Conservation (phyloP, 2,329 filamentous ascomycete genomes). For the Diaporthe aspalathi region DNA sequence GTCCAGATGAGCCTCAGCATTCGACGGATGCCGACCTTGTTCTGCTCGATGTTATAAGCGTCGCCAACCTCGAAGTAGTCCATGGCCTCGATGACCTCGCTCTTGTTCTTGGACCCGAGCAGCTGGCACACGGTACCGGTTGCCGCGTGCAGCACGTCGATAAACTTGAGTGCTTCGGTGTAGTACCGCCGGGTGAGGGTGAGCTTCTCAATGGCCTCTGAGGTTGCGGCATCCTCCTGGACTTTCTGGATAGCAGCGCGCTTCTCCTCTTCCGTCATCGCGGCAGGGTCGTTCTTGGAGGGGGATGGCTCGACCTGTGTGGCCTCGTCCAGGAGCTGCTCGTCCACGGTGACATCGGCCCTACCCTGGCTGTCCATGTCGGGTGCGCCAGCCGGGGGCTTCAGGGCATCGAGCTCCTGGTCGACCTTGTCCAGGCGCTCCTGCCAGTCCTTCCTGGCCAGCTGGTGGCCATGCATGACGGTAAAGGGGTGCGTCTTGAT, state of each 20-base stretch:
- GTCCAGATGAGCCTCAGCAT: constrained; percentile 99
- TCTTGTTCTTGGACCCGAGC: constrained; percentile 95
- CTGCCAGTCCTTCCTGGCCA: constrained; percentile 88
- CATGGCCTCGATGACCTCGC: constrained; percentile 98
- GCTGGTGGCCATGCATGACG: constrained; percentile 87
- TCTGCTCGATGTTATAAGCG: constrained; percentile 94
- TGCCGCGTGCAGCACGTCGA: constrained; percentile 87
- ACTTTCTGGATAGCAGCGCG: constrained; percentile 80
- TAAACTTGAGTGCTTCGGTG: constrained; percentile 91
- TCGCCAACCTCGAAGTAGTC: constrained; percentile 97
- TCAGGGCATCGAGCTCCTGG: constrained; percentile 81
- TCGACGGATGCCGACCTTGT: constrained; percentile 89
- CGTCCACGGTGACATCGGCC: constrained; percentile 76
- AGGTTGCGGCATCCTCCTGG: constrained; percentile 86
- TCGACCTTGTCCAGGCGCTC: constrained; percentile 85
- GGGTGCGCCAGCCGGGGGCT: constrained; percentile 79
- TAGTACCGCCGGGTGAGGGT: constrained; percentile 92
- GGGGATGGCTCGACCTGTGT: constrained; percentile 79
- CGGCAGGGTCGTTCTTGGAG: constrained; percentile 66
- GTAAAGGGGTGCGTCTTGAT: constrained; percentile 96
- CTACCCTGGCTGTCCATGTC: constrained; percentile 74
- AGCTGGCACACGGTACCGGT: constrained; percentile 86
- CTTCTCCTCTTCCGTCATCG: constrained; percentile 84
- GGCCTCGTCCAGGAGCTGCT: constrained; percentile 85
- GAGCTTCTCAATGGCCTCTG: constrained; percentile 87